Evolutionary conservation across 1,139 yeast genomes (phyloP), one percentile per base, ranked within the genome.

Genomic region (Pichia sp.): DNA sequence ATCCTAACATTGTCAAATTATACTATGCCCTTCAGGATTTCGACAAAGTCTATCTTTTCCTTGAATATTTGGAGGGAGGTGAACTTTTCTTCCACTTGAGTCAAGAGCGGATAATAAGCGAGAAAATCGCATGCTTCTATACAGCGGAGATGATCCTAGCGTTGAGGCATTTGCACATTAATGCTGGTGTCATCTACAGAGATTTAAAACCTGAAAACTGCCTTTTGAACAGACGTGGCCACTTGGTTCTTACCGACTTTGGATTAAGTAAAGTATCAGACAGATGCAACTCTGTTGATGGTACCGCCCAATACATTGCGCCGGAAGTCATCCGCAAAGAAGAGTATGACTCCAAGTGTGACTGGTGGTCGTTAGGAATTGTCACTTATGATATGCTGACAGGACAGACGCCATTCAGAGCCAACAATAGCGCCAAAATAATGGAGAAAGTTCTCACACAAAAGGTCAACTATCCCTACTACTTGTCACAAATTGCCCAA

Each of bases 241-340:
- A 84, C 56, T 63, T 88, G 45, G 91, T 88, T 4, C 64, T 88
- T 46, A 88, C 98, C 0, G 98, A 88, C 59, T 88, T 88, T 60
- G 98, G 98, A 0, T 67, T 88, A 29, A 82, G 94, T 41, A 88
- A 87, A 55, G 87, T 79, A 16, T 63, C 62, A 3, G 47, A 41
- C 23, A 58, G 39, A 33, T 77, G 72, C 53, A 80, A 72, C 50
- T 79, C 96, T 3, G 71, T 88, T 56, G 81, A 86, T 28, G 98
- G 98, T 1, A 88, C 96, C 0, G 94, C 95, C 0, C 96, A 87
- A 58, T 88, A 86, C 55, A 87, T 88, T 84, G 97, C 98, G 0
- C 98, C 98, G 1, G 98, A 91, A 56, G 82, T 91, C 21, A 66
- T 91, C 21, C 75, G 72, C 41, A 96, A 95, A 17, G 77, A 80